Base-by-base conservation (phyloP, 2,329 filamentous ascomycete genomes). In the Dothistroma septosporum region DNA sequence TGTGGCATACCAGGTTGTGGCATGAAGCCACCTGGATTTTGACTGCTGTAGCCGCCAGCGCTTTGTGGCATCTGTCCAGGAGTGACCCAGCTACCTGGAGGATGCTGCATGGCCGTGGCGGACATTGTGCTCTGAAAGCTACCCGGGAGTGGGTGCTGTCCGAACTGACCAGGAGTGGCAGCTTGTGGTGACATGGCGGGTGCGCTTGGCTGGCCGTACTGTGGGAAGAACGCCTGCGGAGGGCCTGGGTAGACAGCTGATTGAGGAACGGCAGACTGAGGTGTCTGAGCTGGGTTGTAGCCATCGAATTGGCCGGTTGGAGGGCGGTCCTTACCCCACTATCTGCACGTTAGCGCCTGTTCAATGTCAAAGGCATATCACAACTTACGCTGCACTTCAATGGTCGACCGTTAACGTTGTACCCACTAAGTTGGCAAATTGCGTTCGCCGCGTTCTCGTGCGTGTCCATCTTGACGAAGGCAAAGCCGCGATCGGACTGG, bases 291-390 rank as follows among this genome's bases (percentile, higher is more conserved):
- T 69, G 89, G 87, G 74, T 90, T 93, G 60, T 61, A 68, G 69
- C 91, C 90, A 70, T 96, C 95, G 69, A 88, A 89, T 72, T 89
- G 83, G 68, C 87, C 85, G 70, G 86, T 92, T 31, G 94, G 91
- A 57, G 92, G 92, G 79, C 96, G 96, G 78, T 99, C 94, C 80
- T 99, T 99, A 75, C 94, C 94, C 94, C 94, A 99, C 93, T 97
- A 73, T 44, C 69, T 67, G 64, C 54, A 67, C 68, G 62, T 71
- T 79, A 60, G 67, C 61, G 63, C 66, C 58, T 63, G 61, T 55
- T 24, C 32, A 55, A 31, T 58, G 62, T 28, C 32, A 50, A 31
- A 1, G 19, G 22, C 32, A 33, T 54, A 21, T 54, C 14, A 60
- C 46, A n/a, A 88, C 93, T 80, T 89, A 97, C 93, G 77, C 93